These are phyloP conservation scores for Lodderomyces margitis DNA, from an alignment of 1,139 yeast genomes.

Conservation along the genomic window DNA sequence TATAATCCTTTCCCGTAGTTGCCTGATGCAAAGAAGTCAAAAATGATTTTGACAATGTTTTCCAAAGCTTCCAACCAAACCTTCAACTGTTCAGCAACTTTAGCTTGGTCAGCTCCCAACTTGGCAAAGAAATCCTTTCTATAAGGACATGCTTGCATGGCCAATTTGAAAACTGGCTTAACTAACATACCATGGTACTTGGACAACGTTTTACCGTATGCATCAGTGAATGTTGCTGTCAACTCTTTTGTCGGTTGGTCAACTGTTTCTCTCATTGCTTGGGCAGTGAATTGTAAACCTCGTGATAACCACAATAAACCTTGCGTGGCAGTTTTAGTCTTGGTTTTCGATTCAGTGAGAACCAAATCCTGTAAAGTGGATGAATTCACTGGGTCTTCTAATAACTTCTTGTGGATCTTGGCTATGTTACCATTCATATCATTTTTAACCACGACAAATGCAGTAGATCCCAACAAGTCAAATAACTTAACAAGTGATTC, in stretches of 20 bases:
- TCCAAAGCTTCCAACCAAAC: conserved; percentile 80
- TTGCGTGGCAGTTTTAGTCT: conserved; percentile 81
- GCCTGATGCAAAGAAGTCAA: conserved; percentile 74
- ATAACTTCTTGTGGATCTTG: conserved; percentile 67
- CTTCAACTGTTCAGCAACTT: conserved; percentile 61
- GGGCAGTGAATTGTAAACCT: conserved; percentile 87
- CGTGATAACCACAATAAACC: conserved; percentile 85
- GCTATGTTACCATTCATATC: conserved; percentile 87
- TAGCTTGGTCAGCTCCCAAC: conserved; percentile 68
- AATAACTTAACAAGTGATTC: conserved; percentile 81
- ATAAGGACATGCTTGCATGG: conserved; percentile 95
- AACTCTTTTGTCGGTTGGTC: conserved; percentile 62
- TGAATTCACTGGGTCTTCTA: conserved; percentile 61
- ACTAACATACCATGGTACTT: conserved; percentile 80
- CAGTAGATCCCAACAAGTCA: conserved; percentile 81
- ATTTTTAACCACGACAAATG: conserved; percentile 79
- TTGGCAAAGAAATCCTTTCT: conserved; percentile 81
- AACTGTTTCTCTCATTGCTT: conserved; percentile 79
- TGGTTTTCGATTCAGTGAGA: conserved; percentile 62
- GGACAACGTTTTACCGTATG: conserved; percentile 75
- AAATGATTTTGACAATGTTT: conserved; percentile 66
- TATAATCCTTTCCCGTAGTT: conserved; percentile 87
- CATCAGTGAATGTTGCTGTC: conserved; percentile 75
- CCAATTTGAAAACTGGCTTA: conserved; percentile 85
- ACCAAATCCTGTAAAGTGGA: conserved; percentile 76